A percentile compares a stretch with the other conserved stretches of the same genome.
Conservation (phyloP, 1,284 basidiomycete genomes). For the Ceratobasidium sp. region DNA sequence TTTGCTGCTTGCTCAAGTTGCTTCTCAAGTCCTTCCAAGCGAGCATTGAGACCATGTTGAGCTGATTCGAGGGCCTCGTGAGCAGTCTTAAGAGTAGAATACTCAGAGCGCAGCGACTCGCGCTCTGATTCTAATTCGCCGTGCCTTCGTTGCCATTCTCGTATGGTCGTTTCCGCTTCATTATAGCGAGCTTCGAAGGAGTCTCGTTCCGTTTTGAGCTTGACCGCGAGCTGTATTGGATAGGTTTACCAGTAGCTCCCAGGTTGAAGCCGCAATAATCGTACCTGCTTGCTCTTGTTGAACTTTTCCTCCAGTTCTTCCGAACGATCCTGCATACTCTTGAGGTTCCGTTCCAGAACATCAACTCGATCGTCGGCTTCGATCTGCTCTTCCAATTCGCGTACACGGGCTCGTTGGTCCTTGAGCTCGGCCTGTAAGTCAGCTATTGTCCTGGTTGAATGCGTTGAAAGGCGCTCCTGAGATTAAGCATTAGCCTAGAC, state of each 20-base stretch:
- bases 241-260: not conserved
- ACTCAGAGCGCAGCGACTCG: constrained; percentile 27
- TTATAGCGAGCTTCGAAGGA: constrained; percentile 58
- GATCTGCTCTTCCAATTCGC: constrained; percentile 78
- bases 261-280: constrained; percentile 17
- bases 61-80: constrained; percentile 24
- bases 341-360: constrained; percentile 69
- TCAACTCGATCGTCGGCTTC: constrained; percentile 81
- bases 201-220: constrained; percentile 68
- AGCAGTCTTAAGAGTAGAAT: constrained; percentile 23
- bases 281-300: constrained; percentile 75
- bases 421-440: constrained; percentile 63
- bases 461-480: constrained; percentile 24
- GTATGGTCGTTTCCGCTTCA: constrained; percentile 53
- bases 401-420: constrained; percentile 62
- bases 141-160: constrained; percentile 58
- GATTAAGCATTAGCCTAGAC: not conserved
- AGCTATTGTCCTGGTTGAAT: constrained; percentile 50
- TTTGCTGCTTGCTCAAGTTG: constrained; percentile 62
- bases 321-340: constrained; percentile 77
- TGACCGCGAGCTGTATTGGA: constrained; percentile 58
- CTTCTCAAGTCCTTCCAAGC: constrained; percentile 62
- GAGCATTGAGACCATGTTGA: constrained; percentile 56
- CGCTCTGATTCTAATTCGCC: constrained; percentile 46
- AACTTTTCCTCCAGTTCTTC: constrained; percentile 82